These are phyloP conservation scores for Lyophyllum semitale DNA, from an alignment of 768 basidiomycete genomes.

Conservation along the genomic window DNA sequence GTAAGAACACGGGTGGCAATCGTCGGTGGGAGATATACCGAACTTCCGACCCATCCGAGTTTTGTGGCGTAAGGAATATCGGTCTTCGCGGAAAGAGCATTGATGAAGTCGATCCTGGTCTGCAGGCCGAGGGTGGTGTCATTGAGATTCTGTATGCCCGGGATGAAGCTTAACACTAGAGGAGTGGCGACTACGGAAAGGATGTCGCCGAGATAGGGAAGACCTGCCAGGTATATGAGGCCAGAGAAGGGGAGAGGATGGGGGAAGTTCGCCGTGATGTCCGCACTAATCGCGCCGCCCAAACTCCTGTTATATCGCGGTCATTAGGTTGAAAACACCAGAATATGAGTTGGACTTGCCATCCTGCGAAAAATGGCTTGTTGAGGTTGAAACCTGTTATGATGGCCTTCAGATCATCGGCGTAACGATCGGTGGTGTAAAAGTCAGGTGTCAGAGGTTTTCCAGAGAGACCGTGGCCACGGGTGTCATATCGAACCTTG, in stretches of 20 bases:
- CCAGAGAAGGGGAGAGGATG: slow-evolving; percentile 27
- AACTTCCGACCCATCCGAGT: slow-evolving; percentile 24
- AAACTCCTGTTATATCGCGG: background rate
- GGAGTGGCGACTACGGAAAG: slow-evolving; percentile 24
- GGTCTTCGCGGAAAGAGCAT: slow-evolving; percentile 27
- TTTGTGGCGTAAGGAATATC: slow-evolving; percentile 25
- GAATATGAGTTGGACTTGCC: slow-evolving; percentile 20
- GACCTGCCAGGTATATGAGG: slow-evolving; percentile 25
- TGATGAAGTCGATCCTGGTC: slow-evolving; percentile 24
- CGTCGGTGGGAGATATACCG: slow-evolving; percentile 19
- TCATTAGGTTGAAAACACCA: background rate
- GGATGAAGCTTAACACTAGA: slow-evolving; percentile 15
- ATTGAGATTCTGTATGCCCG: slow-evolving; percentile 23
- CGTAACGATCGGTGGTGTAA: slow-evolving; percentile 28
- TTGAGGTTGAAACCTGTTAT: slow-evolving; percentile 28
- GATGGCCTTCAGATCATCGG: slow-evolving; percentile 34
- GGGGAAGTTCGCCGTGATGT: slow-evolving; percentile 26
- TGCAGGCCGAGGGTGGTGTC: slow-evolving; percentile 20
- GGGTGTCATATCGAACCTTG: slow-evolving; percentile 35
- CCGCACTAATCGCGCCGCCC: slow-evolving; percentile 27
- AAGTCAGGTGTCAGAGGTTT: slow-evolving; percentile 27
- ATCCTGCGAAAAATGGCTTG: slow-evolving; percentile 31
- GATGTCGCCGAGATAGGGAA: slow-evolving; percentile 26
- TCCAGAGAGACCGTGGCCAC: slow-evolving; percentile 36
- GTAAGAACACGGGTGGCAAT: slow-evolving; percentile 20